Conservation (phyloP, 306 rosid species). For the Quercus engelmannii region DNA sequence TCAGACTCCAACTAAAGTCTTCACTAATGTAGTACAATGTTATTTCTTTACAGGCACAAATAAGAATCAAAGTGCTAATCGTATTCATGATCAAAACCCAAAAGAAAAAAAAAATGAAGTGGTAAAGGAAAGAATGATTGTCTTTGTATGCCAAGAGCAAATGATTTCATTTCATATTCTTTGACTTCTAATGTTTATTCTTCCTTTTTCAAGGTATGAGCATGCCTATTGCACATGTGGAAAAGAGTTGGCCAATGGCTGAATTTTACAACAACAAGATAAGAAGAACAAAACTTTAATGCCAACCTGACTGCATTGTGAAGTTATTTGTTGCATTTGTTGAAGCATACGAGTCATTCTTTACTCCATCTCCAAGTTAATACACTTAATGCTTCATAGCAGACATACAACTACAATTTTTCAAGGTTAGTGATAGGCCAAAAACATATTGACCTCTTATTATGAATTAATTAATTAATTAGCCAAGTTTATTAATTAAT, state of each 20-base stretch:
- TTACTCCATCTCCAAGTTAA: not conserved
- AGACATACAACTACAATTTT: not conserved
- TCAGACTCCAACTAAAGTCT: not conserved
- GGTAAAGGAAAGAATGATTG: slow-evolving; percentile 43
- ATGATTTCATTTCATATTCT: not conserved
- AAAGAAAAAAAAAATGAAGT: not conserved
- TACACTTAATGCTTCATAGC: not conserved
- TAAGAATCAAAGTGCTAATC: too few relatives aligned
- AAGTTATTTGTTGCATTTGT: too few relatives aligned
- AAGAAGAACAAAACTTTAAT: not conserved
- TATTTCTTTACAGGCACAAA: too few relatives aligned
- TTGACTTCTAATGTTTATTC: slow-evolving; percentile 17
- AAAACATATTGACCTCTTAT: too few relatives aligned
- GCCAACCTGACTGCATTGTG: too few relatives aligned
- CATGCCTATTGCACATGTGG: slow-evolving; percentile 93
- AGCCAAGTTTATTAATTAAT: too few relatives aligned
- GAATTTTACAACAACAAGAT: slow-evolving; percentile 98
- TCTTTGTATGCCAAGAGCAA: not conserved
- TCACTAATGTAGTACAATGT: too few relatives aligned
- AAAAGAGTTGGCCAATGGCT: slow-evolving; percentile 99
- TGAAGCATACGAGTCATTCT: too few relatives aligned
- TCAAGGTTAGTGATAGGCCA: not conserved
- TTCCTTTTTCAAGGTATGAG: slow-evolving; percentile 70
- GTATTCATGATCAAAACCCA: too few relatives aligned
- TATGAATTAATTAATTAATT: too few relatives aligned